phyloP scores from a whole-genome alignment of 805 yeast species.

The Jamesozyma piceae region DNA sequence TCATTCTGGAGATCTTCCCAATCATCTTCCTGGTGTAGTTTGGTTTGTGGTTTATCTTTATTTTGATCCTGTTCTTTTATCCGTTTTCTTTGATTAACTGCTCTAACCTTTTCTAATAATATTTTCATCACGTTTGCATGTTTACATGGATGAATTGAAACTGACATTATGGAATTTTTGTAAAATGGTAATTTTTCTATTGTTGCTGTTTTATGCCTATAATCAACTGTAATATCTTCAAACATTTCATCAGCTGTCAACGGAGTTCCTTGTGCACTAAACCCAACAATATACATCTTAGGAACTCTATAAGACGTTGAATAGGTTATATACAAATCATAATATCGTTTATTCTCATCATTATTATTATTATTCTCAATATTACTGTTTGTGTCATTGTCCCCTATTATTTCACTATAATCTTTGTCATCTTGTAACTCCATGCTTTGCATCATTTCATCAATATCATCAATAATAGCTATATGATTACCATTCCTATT shows the following conservation, averaged over 20 bases:
- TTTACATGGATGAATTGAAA: constrained; percentile 92
- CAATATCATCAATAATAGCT: constrained; percentile 15
- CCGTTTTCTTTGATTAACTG: constrained; percentile 34
- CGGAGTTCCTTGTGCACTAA: constrained; percentile 74
- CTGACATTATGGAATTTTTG: constrained; percentile 49
- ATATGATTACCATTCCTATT: background rate
- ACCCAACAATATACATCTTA: constrained; percentile 85
- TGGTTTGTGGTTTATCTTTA: constrained; percentile 17
- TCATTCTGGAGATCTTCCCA: constrained; percentile 47
- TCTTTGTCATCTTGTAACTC: constrained; percentile 33
- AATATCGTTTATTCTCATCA: constrained; percentile 46
- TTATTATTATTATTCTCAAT: constrained; percentile 12
- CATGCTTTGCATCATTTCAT: constrained; percentile 21
- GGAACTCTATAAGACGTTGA: constrained; percentile 95
- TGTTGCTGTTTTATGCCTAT: constrained; percentile 91
- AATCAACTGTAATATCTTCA: constrained; percentile 86
- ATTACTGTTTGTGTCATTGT: constrained; percentile 23
- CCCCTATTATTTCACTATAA: constrained; percentile 35
- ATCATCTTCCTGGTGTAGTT: constrained; percentile 32
- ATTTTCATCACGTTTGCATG: constrained; percentile 93
- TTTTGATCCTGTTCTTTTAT: constrained; percentile 43
- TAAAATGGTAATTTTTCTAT: constrained; percentile 87
- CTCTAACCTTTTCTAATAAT: constrained; percentile 62
- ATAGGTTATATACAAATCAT: constrained; percentile 84
- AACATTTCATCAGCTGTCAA: constrained; percentile 84